Conservation (phyloP, 1,284 basidiomycete genomes). For the Boletus semigastroideus region DNA sequence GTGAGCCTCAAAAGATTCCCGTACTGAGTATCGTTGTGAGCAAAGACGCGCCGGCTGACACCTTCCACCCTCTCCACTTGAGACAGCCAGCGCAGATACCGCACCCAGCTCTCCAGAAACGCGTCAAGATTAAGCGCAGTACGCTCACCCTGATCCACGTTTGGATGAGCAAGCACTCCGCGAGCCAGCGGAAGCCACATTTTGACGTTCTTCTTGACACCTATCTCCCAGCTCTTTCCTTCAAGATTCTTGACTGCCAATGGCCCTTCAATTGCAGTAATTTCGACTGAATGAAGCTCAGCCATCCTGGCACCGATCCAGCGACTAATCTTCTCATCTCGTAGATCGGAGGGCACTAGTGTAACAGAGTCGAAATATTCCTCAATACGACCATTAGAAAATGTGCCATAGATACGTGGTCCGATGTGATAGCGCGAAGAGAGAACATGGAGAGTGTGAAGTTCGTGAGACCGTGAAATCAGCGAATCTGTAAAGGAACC, state of each 20-base stretch:
- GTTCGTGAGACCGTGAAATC: slow-evolving; percentile 82
- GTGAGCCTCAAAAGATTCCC: slow-evolving; percentile 85
- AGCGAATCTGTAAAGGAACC: slow-evolving; percentile 83
- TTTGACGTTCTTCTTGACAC: slow-evolving; percentile 58
- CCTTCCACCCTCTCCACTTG: slow-evolving; percentile 56
- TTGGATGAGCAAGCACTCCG: slow-evolving; percentile 58
- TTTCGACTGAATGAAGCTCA: slow-evolving; percentile 88
- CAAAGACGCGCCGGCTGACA: slow-evolving; percentile 67
- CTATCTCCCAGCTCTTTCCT: slow-evolving; percentile 55
- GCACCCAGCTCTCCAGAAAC: slow-evolving; percentile 65
- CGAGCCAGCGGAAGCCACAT: slow-evolving; percentile 66
- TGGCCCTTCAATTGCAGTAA: slow-evolving; percentile 60
- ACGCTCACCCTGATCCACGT: slow-evolving; percentile 43
- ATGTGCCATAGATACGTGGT: slow-evolving; percentile 90
- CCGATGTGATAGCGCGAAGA: slow-evolving; percentile 86
- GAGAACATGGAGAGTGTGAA: slow-evolving; percentile 84
- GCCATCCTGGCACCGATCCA: slow-evolving; percentile 92
- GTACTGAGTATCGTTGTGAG: slow-evolving; percentile 93
- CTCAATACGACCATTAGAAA: slow-evolving; percentile 90
- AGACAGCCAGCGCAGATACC: slow-evolving; percentile 69
- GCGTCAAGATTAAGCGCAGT: slow-evolving; percentile 56
- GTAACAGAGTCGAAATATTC: slow-evolving; percentile 90
- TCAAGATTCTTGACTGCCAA: slow-evolving; percentile 39
- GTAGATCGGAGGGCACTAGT: slow-evolving; percentile 73
- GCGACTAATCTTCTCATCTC: slow-evolving; percentile 70